Evolutionary conservation across 1,139 yeast species (phyloP), one percentile per base, ranked within the genome.

Genomic region (Geotrichum phurueaensis): DNA sequence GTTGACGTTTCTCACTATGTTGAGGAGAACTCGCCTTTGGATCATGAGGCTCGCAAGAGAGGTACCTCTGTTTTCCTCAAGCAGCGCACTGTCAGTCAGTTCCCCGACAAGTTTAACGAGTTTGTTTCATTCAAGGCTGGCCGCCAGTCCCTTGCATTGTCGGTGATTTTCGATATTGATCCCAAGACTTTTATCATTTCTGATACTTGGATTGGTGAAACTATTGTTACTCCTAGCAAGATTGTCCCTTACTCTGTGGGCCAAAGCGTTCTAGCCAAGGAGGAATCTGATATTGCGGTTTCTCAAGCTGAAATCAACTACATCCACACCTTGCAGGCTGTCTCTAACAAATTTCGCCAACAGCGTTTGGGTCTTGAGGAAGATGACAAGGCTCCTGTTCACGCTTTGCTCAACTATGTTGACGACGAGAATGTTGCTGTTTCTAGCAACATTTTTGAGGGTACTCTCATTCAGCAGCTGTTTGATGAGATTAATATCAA

Each of bases 1-100:
- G 80, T 88, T 29, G 99, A 94, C 75, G 84, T 88, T 15, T 80
- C 95, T 5, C 84, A 84, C 62, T 89, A 79, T 68, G 76, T 92
- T 60, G 83, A 81, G 66, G 84, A 84, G 43, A 94, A 91, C 18
- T 85, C 96, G 0, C 76, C 84, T 2, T 77, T 94, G 64, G 99
- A 94, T 70, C 85, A 95, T 64, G 92, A 94, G 71, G 89, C 96
- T 1, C 89, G 90, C 74, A 91, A 90, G 76, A 83, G 98, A 71
- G 90, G 96, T 1, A 84, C 94, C 2, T 85, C 96, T 15, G 98
- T 94, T 6, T 87, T 86, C 70, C 81, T 94, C 74, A 95, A 96
- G n/a, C 96, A 92, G 71, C 86, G 85, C 65, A 75, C 79, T 25
- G 80, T 81, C 49, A 84, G 87, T 64, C 78, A 94, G 69, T 81